Evolutionary conservation across 371 early-diverging fungal genomes (phyloP).

Genomic region (Smittium culicis): DNA sequence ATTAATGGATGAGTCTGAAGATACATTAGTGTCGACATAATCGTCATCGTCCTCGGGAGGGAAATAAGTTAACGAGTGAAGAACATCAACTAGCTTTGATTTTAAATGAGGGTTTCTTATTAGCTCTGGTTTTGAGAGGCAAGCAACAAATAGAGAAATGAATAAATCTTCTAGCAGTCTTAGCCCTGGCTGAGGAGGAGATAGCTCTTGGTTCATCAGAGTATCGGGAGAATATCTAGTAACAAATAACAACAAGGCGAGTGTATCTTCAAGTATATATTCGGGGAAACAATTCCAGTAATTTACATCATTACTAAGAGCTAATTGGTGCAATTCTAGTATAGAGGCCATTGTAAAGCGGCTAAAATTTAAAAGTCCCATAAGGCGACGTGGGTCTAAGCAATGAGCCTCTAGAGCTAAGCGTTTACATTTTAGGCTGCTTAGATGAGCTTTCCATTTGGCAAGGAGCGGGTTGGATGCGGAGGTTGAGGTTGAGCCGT

Average conservation of each 20-base stretch:
- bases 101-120: slow-evolving; percentile 91
- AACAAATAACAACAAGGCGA: slow-evolving; percentile 51
- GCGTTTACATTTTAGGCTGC: slow-evolving; percentile 43
- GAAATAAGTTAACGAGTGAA: slow-evolving; percentile 30
- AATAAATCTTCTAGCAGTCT: slow-evolving; percentile 33
- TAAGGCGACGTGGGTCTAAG: slow-evolving; percentile 13
- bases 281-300: slow-evolving; percentile 75
- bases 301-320: slow-evolving; percentile 27
- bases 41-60: slow-evolving; percentile 31
- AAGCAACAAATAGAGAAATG: slow-evolving; percentile 60
- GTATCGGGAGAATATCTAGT: slow-evolving; percentile 37
- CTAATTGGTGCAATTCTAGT: slow-evolving; percentile 8
- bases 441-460: slow-evolving; percentile 42
- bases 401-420: slow-evolving; percentile 62
- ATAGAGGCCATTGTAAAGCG: slow-evolving; percentile 50
- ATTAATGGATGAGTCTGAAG: background rate
- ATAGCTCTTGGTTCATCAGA: slow-evolving; percentile 12
- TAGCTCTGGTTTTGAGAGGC: slow-evolving; percentile 56
- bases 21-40: slow-evolving; percentile 25
- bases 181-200: slow-evolving; percentile 14
- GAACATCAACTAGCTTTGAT: slow-evolving; percentile 82
- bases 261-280: slow-evolving; percentile 79
- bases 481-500: slow-evolving; percentile 31
- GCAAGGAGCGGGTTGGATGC: slow-evolving; percentile 37
- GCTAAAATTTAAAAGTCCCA: slow-evolving; percentile 37